Evolutionary conservation across 495 filamentous ascomycete species (phyloP), one percentile per base, ranked within the genome.

Genomic region (Podospora pseudocomata): DNA sequence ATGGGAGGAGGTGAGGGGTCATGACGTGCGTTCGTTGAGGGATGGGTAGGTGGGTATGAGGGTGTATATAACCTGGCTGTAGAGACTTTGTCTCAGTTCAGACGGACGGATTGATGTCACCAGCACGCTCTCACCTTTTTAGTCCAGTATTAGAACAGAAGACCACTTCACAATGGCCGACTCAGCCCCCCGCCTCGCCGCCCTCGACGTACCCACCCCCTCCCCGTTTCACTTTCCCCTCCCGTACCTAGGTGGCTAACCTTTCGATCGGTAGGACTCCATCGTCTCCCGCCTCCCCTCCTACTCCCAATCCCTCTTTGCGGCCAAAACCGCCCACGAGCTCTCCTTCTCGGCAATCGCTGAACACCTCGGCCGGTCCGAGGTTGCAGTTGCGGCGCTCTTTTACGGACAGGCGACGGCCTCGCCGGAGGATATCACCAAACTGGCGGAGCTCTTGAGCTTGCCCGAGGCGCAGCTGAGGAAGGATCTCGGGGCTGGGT

Each of bases 351-450:
- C 92, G 73, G 76, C 86, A 23, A 95, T 99, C 74, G 92, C 86
- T 26, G 30, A 75, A 87, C 70, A 78, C 89, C 85, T 98, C 57
- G 91, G 89, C 15, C 92, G 95, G 62, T 88, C 89, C 71, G 95
- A 99, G 78, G 94, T 99, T 5, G 92, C 93, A 27, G 85, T 92
- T 2, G 95, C 95, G 1, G 95, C 94, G 0, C 82, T 99, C 66
- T 98, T 99, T 86, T 97, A 97, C 80, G 94, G 95, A 53, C 94
- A 97, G 75, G 89, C 93, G 5, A 87, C 86, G 66, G 92, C 95
- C 1, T 91, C 90, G 0, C 75, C 86, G 0, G 91, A 91, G 68
- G 95, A 98, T 73, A 87, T 94, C 66, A 77, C 82, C 49, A 90
- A 88, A 70, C 87, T 99, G 13, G 83, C 92, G 9, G 73, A 80